Evolutionary conservation across 2,329 filamentous ascomycete genomes (phyloP).

Genomic region (Colletotrichum tofieldiae): DNA sequence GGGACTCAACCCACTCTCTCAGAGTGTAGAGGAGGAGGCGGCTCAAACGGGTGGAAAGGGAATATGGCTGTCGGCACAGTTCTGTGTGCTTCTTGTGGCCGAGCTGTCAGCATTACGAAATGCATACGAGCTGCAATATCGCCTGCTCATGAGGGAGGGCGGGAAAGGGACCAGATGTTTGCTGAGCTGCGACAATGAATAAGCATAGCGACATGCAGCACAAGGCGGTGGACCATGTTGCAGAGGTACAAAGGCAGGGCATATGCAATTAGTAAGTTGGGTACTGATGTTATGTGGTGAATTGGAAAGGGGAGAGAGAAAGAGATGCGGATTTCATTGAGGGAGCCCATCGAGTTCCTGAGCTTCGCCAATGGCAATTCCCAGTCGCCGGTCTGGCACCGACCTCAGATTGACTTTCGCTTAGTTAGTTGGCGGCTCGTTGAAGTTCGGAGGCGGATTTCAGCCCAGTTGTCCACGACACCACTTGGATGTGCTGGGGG

Average conservation of each 20-base stretch:
- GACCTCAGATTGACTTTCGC: slow-evolving; percentile 10
- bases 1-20: not conserved
- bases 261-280: not conserved
- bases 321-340: no score
- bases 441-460: not conserved
- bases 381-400: not conserved
- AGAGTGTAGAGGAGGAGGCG: not conserved
- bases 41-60: not conserved
- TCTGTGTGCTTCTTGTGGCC: not conserved
- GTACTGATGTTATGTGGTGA: no score
- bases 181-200: not conserved
- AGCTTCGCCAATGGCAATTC: not conserved
- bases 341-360: not conserved
- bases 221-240: no score
- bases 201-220: not conserved
- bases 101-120: slow-evolving; percentile 19
- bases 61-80: not conserved
- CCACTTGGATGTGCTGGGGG: not conserved
- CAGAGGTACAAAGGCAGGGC: not conserved
- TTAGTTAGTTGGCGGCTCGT: not conserved
- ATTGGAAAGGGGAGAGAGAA: not conserved
- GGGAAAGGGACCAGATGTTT: not conserved
- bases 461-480: slow-evolving; percentile 4
- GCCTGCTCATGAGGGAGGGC: not conserved
- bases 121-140: not conserved